A percentile compares a stretch with the other conserved stretches of the same genome.
These are phyloP conservation scores for Cytospora leucostoma DNA, from an alignment of 2,329 filamentous ascomycete genomes.

Conservation along the genomic window DNA sequence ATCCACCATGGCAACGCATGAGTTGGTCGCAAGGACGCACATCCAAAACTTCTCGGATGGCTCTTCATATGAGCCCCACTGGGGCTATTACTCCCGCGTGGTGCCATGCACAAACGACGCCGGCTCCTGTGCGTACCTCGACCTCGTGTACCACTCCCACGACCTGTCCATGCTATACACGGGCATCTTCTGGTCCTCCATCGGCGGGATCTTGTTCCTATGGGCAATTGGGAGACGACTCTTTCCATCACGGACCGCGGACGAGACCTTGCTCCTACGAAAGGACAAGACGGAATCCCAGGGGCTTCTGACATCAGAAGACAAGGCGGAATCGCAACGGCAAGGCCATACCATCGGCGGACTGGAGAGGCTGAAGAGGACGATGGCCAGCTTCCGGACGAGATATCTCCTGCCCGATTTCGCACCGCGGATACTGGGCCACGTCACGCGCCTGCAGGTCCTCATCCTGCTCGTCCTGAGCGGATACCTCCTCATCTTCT, in stretches of 20 bases:
- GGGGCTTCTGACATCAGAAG: not conserved
- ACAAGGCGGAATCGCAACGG: slow-evolving; percentile 1
- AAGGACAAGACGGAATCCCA: slow-evolving; percentile 2
- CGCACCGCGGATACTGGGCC: slow-evolving; percentile 60
- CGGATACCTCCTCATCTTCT: slow-evolving; percentile 67
- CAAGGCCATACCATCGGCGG: slow-evolving; percentile 3
- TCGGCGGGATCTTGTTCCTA: slow-evolving; percentile 46
- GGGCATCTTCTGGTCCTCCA: slow-evolving; percentile 52
- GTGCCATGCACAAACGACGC: slow-evolving; percentile 49
- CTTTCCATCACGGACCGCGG: not conserved
- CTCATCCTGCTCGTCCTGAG: slow-evolving; percentile 58
- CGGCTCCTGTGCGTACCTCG: slow-evolving; percentile 53
- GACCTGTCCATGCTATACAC: slow-evolving; percentile 53
- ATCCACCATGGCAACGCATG: slow-evolving; percentile 27
- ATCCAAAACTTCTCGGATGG: slow-evolving; percentile 45
- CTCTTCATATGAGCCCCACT: slow-evolving; percentile 42
- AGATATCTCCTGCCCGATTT: slow-evolving; percentile 63
- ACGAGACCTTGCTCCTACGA: not conserved
- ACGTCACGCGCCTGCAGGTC: slow-evolving; percentile 69
- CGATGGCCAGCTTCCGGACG: slow-evolving; percentile 37
- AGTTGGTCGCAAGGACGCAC: slow-evolving; percentile 33
- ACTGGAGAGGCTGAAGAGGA: slow-evolving; percentile 20
- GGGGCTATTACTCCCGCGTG: slow-evolving; percentile 50
- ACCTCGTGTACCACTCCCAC: slow-evolving; percentile 52
- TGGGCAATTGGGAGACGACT: slow-evolving; percentile 42